Evolutionary conservation across 331 rosid genomes (phyloP).

Genomic region (Stylosanthes scabra): DNA sequence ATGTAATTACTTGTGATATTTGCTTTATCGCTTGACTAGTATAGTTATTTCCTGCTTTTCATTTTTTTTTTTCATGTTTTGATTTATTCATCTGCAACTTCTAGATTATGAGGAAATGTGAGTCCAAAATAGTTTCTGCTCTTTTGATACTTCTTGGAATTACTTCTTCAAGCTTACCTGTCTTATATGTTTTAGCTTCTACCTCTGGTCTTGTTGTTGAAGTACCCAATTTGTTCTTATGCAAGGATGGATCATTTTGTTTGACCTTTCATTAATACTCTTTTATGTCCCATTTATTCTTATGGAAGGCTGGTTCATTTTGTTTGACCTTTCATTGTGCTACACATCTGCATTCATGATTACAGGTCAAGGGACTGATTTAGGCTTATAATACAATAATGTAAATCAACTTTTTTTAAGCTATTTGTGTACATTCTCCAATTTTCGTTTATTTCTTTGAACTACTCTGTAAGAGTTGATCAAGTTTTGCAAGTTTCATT

Average conservation of each 20-base stretch:
- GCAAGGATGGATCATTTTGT: no score
- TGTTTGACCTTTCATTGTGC: constrained; percentile 2
- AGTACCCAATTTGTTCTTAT: no score
- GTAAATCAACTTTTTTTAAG: constrained; percentile 25
- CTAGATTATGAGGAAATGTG: neutral
- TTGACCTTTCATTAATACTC: no score
- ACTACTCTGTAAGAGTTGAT: constrained; percentile 1
- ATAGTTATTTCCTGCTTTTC: constrained; percentile 8
- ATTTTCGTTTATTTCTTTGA: neutral
- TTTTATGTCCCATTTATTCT: no score
- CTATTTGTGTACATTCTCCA: neutral
- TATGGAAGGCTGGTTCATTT: no score
- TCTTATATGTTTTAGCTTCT: neutral
- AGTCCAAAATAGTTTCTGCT: neutral
- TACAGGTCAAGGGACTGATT: constrained; percentile 11
- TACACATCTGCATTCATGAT: neutral
- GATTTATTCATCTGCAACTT: neutral
- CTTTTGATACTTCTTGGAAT: constrained; percentile 7
- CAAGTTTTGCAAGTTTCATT: constrained; percentile 4
- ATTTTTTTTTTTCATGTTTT: neutral
- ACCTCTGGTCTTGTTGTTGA: no score
- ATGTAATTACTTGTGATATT: neutral
- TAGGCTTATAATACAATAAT: neutral
- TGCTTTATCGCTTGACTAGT: neutral
- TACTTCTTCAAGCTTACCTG: constrained; percentile 15